phyloP scores from a whole-genome alignment of 768 basidiomycete genomes.

The Hygrocybe punicea region DNA sequence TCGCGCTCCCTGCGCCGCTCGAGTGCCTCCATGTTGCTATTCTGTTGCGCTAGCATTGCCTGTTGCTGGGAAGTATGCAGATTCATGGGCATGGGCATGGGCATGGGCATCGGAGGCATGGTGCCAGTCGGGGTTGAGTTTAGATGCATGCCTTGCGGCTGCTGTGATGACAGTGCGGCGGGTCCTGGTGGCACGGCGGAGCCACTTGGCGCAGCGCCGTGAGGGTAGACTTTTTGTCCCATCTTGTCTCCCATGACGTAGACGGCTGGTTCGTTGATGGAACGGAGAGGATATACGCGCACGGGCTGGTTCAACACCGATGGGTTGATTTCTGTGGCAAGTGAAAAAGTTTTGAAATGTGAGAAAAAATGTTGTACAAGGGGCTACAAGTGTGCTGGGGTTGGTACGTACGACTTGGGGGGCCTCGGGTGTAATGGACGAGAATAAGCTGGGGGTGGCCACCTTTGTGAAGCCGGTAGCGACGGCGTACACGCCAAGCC shows the following conservation, averaged over 20 bases:
- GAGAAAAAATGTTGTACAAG: no score
- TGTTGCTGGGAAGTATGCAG: conserved; percentile 43
- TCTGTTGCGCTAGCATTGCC: conserved; percentile 72
- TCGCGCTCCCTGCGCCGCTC: conserved; percentile 65
- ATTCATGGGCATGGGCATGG: conserved; percentile 29
- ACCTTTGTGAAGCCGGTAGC: conserved; percentile 70
- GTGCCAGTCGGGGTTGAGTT: conserved; percentile 18
- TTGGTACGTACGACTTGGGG: conserved; percentile 54
- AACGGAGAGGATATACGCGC: conserved; percentile 68
- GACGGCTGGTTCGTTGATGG: conserved; percentile 60
- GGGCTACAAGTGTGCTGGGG: no score
- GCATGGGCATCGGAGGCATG: conserved; percentile 32
- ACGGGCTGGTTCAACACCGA: conserved; percentile 57
- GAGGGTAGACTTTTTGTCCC: conserved; percentile 61
- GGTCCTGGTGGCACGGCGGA: conserved; percentile 6
- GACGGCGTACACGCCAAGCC: conserved; percentile 67
- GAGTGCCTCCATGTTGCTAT: conserved; percentile 64
- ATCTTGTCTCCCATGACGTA: conserved; percentile 70
- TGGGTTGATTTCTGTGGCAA: conserved; percentile 62
- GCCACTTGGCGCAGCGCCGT: conserved; percentile 20
- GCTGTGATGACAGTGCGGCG: conserved; percentile 28
- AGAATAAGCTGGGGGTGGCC: conserved; percentile 71
- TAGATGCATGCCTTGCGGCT: conserved; percentile 22
- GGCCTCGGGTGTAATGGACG: conserved; percentile 72
- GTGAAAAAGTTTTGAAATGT: no score